Evolutionary conservation across 2,329 filamentous ascomycete genomes (phyloP).

Genomic region (Xylariaceae sp.): DNA sequence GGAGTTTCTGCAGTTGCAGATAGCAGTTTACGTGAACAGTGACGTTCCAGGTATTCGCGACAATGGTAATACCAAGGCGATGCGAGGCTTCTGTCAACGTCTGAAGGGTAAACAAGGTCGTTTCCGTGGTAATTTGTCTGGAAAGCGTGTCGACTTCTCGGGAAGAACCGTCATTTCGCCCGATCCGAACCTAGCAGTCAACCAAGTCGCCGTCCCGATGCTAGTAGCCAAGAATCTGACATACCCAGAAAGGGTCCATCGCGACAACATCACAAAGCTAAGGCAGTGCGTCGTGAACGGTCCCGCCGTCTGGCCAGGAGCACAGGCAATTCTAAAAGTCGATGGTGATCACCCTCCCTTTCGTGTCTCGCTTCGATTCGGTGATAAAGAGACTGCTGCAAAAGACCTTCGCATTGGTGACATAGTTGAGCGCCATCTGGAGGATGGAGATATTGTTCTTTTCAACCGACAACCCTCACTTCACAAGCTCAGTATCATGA

Average conservation of each 20-base stretch:
- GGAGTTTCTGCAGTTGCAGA: conserved; percentile 93
- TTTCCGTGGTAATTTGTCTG: conserved; percentile 93
- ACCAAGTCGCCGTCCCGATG: conserved; percentile 86
- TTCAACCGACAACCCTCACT: conserved; percentile 98
- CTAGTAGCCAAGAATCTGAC: conserved; percentile 95
- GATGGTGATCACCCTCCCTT: conserved; percentile 48
- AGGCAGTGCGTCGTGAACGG: conserved; percentile 70
- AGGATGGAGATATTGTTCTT: conserved; percentile 91
- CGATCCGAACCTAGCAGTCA: conserved; percentile 87
- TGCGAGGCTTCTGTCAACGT: conserved; percentile 89
- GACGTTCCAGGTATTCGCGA: conserved; percentile 91
- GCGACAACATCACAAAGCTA: conserved; percentile 80
- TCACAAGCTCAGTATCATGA: conserved; percentile 98
- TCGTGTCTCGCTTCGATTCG: conserved; percentile 71
- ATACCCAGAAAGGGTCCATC: conserved; percentile 83
- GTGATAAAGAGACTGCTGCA: conserved; percentile 65
- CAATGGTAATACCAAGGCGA: conserved; percentile 78
- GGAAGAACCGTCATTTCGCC: conserved; percentile 96
- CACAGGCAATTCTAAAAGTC: conserved; percentile 72
- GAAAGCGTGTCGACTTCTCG: conserved; percentile 98
- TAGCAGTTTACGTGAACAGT: conserved; percentile 97
- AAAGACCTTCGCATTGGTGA: conserved; percentile 75
- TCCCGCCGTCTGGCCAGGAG: conserved; percentile 75
- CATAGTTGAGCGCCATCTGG: conserved; percentile 86
- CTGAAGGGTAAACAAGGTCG: conserved; percentile 96